Percentiles rank a stretch among this genome's conserved stretches.
These are phyloP conservation scores for Mucor sp. DNA, from an alignment of 371 early-diverging fungal genomes.

Conservation along the genomic window DNA sequence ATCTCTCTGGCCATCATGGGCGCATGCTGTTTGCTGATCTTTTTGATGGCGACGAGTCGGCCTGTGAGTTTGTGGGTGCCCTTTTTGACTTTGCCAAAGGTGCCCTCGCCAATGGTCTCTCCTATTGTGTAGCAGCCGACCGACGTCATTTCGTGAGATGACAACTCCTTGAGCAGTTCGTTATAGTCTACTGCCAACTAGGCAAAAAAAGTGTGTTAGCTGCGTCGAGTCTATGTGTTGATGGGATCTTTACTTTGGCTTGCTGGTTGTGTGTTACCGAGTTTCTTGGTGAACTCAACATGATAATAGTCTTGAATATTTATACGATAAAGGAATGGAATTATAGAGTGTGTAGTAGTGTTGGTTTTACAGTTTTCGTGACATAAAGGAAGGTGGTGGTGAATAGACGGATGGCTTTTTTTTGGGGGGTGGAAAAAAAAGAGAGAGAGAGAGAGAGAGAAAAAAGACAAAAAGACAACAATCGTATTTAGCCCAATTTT, in stretches of 20 bases:
- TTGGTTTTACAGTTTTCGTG: constrained; percentile 1
- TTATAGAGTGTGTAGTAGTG: neutral
- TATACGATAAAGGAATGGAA: constrained; percentile 12
- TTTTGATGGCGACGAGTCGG: constrained; percentile 80
- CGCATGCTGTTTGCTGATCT: constrained; percentile 77
- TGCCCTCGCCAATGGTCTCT: constrained; percentile 60
- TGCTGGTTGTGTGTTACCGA: constrained; percentile 27
- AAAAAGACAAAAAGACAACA: neutral
- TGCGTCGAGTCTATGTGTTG: neutral
- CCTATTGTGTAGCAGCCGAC: constrained; percentile 58
- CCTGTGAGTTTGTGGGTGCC: constrained; percentile 81
- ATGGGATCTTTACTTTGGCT: constrained; percentile 22
- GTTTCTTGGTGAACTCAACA: constrained; percentile 27
- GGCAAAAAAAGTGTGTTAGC: neutral
- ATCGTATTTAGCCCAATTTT: neutral
- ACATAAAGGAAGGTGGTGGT: constrained; percentile 12
- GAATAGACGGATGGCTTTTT: neutral
- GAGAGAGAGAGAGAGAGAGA: neutral
- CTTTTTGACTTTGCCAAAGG: constrained; percentile 87
- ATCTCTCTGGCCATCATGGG: constrained; percentile 81
- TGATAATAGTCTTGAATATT: neutral
- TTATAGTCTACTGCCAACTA: constrained; percentile 32
- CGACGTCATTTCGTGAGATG: constrained; percentile 41
- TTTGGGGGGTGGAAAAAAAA: constrained; percentile 3
- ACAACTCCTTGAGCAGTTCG: constrained; percentile 50